phyloP scores from a whole-genome alignment of 2,329 filamentous ascomycete species.

The Raffaelea ambrosiae region DNA sequence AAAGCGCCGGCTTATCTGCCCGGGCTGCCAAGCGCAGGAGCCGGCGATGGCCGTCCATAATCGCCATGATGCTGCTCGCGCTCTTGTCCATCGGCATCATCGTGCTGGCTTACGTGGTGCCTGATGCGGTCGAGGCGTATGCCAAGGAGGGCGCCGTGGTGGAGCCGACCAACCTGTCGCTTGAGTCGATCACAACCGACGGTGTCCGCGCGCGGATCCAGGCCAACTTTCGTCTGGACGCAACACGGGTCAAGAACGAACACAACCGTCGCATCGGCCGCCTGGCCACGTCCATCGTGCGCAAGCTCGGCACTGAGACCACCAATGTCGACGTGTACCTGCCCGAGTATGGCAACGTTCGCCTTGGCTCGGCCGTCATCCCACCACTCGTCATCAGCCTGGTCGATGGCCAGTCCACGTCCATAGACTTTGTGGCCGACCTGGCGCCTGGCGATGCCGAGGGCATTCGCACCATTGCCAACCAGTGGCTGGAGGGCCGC shows the following conservation, averaged over 20 bases:
- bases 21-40: conserved; percentile 23
- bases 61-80: conserved; percentile 62
- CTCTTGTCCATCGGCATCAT: conserved; percentile 60
- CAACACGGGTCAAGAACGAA: conserved; percentile 61
- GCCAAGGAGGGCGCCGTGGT: conserved; percentile 75
- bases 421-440: conserved; percentile 71
- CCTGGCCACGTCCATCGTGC: conserved; percentile 71
- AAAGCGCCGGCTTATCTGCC: not conserved
- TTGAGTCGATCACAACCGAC: conserved; percentile 72
- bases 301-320: conserved; percentile 63
- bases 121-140: conserved; percentile 75
- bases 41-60: conserved; percentile 66
- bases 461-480: conserved; percentile 69
- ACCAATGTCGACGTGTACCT: conserved; percentile 70
- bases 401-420: conserved; percentile 66
- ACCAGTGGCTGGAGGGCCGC: conserved; percentile 79
- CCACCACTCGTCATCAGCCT: conserved; percentile 71
- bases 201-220: conserved; percentile 75
- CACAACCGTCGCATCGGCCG: conserved; percentile 67
- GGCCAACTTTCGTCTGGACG: conserved; percentile 75
- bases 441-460: conserved; percentile 68
- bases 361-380: conserved; percentile 68
- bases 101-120: conserved; percentile 70
- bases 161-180: conserved; percentile 72
- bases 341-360: conserved; percentile 69